A percentile compares a stretch with the other conserved stretches of the same genome.
Conservation (phyloP, 2,329 filamentous ascomycete genomes). For the Alternaria sp. region DNA sequence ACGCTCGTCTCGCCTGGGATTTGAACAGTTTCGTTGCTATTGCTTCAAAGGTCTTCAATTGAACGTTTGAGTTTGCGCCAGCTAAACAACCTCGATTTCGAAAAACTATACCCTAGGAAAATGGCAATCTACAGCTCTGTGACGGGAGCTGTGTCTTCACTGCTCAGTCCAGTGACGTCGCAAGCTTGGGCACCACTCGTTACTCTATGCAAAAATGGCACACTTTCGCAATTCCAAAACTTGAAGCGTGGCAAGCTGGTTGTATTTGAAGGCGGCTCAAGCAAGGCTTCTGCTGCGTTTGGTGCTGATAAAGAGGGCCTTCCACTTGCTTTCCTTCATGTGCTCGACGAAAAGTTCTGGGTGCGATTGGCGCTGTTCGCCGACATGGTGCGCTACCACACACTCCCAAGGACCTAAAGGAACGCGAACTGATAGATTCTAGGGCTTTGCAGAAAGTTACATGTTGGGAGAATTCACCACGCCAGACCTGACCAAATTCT, state of each 20-base stretch:
- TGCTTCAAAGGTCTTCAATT: neutral
- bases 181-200: constrained; percentile 60
- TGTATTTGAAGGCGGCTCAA: constrained; percentile 55
- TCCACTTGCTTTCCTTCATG: constrained; percentile 64
- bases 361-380: constrained; percentile 72
- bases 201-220: constrained; percentile 55
- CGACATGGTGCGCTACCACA: constrained; percentile 65
- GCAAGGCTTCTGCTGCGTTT: constrained; percentile 56
- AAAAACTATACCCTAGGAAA: neutral
- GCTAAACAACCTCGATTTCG: neutral
- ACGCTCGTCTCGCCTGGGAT: neutral
- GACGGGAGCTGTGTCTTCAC: constrained; percentile 50
- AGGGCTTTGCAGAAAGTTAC: constrained; percentile 75
- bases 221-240: constrained; percentile 56
- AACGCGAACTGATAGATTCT: neutral
- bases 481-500: constrained; percentile 71
- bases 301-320: constrained; percentile 50
- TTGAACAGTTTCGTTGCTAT: neutral
- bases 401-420: neutral
- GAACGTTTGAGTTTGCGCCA: neutral
- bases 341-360: constrained; percentile 75
- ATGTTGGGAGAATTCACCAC: constrained; percentile 77
- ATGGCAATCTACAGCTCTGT: constrained; percentile 52
- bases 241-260: constrained; percentile 59
- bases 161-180: constrained; percentile 55